Base-by-base conservation (phyloP, 495 filamentous ascomycete species). In the Penicillium roqueforti region DNA sequence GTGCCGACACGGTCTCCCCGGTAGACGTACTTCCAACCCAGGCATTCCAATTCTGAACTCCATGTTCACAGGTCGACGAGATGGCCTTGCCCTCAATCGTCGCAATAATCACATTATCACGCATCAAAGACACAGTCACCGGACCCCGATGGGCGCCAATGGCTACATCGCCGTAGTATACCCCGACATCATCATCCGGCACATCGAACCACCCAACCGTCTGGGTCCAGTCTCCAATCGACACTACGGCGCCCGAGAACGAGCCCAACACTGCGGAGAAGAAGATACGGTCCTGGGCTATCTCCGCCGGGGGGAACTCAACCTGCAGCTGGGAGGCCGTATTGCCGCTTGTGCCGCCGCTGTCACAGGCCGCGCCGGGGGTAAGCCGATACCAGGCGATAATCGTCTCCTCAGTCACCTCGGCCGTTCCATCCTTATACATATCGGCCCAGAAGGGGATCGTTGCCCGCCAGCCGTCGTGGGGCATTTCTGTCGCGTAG, bases 381-480 rank as follows among this genome's bases (percentile, higher is more conserved):
- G 1, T 9, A 10, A 1, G 16, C 3, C 40, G 40, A 26, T 43
- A 47, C 31, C 44, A 47, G 85, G 84, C 84, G 63, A 26, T 6
- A 5, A 43, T 10, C 1, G 8, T 14, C 40, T 43, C 40, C 3
- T 23, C 1, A 1, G 9, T 4, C 2, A 25, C 8, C 2, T 10
- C 4, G 1, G 40, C 20, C 2, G 7, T 3, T 3, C 20, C 20
- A 0, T n/a, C 13, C 6, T 47, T 47, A 20, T 47, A 47, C 16
- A 34, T 16, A 13, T 47, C 44, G 10, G 34, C 34, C 44, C 11
- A 32, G 44, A 9, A 47, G 2, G 44, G 44, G 1, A 34, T 16
- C 1, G 7, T 23, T 0, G 8, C 4, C 0, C 44, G 4, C 44
- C 44, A 47, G 1, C 14, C 44, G 11, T 32, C 26, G 25, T 47